Conservation (phyloP, 257 asterid species). For the Jacaranda mimosifolia region DNA sequence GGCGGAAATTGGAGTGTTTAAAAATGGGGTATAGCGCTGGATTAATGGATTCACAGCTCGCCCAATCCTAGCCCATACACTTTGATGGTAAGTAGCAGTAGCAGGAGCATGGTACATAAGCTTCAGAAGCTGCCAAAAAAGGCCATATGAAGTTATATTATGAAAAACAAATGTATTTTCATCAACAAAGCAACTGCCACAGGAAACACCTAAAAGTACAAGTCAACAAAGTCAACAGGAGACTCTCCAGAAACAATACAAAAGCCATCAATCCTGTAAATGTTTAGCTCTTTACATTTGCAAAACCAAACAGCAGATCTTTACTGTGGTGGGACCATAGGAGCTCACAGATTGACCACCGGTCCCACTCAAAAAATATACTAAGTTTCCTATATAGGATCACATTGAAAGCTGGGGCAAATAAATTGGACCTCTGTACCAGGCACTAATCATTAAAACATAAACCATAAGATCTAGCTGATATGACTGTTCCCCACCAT, state of each 20-base stretch:
- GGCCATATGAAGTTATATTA: neutral
- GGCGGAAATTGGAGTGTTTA: slow-evolving; percentile 63
- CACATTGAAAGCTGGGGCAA: neutral
- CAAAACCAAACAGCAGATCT: no score
- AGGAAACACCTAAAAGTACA: neutral
- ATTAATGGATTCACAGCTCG: slow-evolving; percentile 62
- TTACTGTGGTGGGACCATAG: no score
- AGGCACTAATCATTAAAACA: neutral
- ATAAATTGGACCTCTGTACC: neutral
- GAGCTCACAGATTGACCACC: no score
- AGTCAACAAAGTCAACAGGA: no score
- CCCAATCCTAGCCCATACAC: slow-evolving; percentile 78
- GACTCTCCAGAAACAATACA: no score
- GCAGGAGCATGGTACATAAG: slow-evolving; percentile 89
- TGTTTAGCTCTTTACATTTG: no score
- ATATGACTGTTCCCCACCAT: slow-evolving; percentile 17
- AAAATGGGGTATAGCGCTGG: slow-evolving; percentile 69
- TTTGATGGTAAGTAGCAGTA: slow-evolving; percentile 79
- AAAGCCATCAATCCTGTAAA: no score
- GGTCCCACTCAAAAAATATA: no score
- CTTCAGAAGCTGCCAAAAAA: slow-evolving; percentile 70
- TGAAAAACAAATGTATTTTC: neutral
- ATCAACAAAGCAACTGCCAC: neutral
- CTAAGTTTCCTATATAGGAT: neutral
- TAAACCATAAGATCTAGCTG: neutral